A percentile compares a stretch with the other conserved stretches of the same genome.
Conservation (phyloP, 306 rosid species). For the Gleditsia sinensis region DNA sequence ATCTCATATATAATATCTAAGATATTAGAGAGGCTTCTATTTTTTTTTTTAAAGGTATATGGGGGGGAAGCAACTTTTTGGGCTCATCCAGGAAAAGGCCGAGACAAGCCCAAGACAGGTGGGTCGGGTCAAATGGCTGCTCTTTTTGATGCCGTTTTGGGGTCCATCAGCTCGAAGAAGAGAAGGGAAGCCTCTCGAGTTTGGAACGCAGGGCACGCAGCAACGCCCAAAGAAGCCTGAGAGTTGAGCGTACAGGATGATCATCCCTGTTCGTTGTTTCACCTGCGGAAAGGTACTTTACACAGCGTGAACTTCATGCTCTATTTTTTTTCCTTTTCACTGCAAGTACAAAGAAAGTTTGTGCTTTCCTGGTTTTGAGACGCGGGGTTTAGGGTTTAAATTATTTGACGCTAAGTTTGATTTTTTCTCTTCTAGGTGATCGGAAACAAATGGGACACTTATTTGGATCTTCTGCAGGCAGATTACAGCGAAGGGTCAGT, state of each 20-base stretch:
- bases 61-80: background rate
- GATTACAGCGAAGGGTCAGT: conserved; percentile 89
- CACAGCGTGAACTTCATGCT: no score
- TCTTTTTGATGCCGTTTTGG: no score
- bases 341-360: background rate
- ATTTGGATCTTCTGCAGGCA: conserved; percentile 87
- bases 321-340: background rate
- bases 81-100: background rate
- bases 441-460: conserved; percentile 94
- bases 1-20: no score
- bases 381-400: conserved; percentile 31
- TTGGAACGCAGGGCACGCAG: no score
- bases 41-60: no score
- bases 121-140: no score
- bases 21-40: no score
- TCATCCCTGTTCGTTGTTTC: conserved; percentile 86
- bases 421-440: conserved; percentile 62
- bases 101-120: background rate
- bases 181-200: background rate
- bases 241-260: conserved; percentile 44
- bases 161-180: no score
- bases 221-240: background rate
- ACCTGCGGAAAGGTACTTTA: conserved; percentile 78
- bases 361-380: background rate
- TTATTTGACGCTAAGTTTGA: background rate